Evolutionary conservation across 2,329 filamentous ascomycete genomes (phyloP).

Genomic region (Colletotrichum abscissum): DNA sequence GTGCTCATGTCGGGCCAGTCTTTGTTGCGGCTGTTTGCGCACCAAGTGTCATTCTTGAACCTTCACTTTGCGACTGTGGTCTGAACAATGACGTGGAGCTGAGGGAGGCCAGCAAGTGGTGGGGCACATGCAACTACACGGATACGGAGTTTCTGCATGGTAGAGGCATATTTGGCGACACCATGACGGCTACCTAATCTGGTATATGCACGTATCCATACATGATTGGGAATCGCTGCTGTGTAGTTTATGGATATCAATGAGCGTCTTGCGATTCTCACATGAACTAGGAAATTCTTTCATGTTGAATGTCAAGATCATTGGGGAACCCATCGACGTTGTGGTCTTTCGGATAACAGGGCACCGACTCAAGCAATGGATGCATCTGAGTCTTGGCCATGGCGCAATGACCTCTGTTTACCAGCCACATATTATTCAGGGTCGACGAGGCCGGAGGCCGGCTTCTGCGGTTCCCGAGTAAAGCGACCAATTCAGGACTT

Average conservation of each 20-base stretch:
- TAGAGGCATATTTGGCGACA: not conserved
- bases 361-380: not conserved
- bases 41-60: not conserved
- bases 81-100: slow-evolving; percentile 33
- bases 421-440: slow-evolving; percentile 11
- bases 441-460: not conserved
- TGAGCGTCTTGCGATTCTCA: not conserved
- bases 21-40: not conserved
- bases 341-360: not conserved
- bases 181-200: no score
- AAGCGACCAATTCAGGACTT: not conserved
- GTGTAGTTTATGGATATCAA: not conserved
- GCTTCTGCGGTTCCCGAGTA: not conserved
- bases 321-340: not conserved
- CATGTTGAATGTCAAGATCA: not conserved
- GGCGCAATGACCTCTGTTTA: not conserved
- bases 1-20: slow-evolving; percentile 9
- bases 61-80: slow-evolving; percentile 8
- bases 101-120: not conserved
- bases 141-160: not conserved
- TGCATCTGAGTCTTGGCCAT: not conserved
- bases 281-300: not conserved
- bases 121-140: slow-evolving; percentile 11
- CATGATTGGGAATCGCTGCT: not conserved
- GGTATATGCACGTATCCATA: not conserved